These are phyloP conservation scores for Suillus bovinus DNA, from an alignment of 768 basidiomycete genomes.

Conservation along the genomic window DNA sequence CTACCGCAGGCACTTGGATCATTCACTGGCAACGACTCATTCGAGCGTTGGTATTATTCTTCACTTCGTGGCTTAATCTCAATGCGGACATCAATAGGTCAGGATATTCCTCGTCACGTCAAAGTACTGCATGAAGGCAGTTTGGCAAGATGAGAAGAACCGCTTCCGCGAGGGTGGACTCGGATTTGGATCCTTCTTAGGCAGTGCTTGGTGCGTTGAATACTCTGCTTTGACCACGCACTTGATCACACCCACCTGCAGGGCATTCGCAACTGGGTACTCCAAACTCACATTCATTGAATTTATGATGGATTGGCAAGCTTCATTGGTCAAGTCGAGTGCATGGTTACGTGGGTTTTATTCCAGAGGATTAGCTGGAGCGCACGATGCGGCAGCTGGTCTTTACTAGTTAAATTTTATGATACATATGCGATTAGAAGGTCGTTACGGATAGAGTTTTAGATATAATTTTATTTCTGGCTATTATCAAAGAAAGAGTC, in stretches of 20 bases:
- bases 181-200: conserved; percentile 51
- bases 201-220: conserved; percentile 68
- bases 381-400: conserved; percentile 72
- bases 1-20: conserved; percentile 66
- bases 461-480: conserved; percentile 18
- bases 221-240: background rate
- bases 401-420: conserved; percentile 36
- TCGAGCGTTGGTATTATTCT: conserved; percentile 51
- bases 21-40: conserved; percentile 85
- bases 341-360: conserved; percentile 71
- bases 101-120: conserved; percentile 92
- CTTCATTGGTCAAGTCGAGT: conserved; percentile 48
- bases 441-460: conserved; percentile 1
- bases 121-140: conserved; percentile 79
- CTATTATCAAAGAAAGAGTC: conserved; percentile 48
- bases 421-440: conserved; percentile 11
- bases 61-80: background rate
- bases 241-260: conserved; percentile 28
- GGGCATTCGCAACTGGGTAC: conserved; percentile 61
- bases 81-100: conserved; percentile 39
- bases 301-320: conserved; percentile 61
- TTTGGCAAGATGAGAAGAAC: conserved; percentile 70
- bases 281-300: conserved; percentile 55
- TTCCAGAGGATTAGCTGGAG: conserved; percentile 60
- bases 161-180: conserved; percentile 54